phyloP scores from a whole-genome alignment of 2,329 filamentous ascomycete genomes.

The Fulvia fulva region DNA sequence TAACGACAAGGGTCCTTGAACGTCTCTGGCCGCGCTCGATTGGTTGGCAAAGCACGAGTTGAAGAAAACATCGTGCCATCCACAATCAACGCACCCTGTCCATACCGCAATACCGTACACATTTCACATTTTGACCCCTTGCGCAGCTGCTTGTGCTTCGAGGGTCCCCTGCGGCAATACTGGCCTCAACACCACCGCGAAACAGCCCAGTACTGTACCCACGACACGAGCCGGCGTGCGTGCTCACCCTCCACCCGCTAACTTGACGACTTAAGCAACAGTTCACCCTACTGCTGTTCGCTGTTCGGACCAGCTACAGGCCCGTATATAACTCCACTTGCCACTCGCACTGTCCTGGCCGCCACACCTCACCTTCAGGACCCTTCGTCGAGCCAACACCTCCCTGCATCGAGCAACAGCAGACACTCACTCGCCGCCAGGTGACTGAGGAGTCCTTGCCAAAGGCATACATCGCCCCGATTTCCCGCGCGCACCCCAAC shows the following conservation, averaged over 20 bases:
- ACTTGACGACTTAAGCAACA: not conserved
- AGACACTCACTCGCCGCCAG: not conserved
- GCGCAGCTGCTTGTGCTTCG: conserved; percentile 2
- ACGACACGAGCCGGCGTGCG: not conserved
- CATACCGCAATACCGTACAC: conserved; percentile 5
- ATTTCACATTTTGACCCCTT: not conserved
- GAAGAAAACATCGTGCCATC: not conserved
- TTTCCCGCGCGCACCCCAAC: not conserved
- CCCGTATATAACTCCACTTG: not conserved
- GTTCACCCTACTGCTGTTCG: not conserved
- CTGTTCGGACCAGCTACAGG: not conserved
- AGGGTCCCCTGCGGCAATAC: not conserved
- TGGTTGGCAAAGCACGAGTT: conserved; percentile 1
- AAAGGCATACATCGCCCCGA: not conserved
- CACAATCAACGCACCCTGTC: not conserved
- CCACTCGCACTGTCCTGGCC: not conserved
- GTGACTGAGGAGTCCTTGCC: not conserved
- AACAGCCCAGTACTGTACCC: not conserved
- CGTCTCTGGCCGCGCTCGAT: not conserved
- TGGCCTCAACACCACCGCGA: not conserved
- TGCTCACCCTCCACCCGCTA: not conserved
- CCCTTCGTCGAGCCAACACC: not conserved
- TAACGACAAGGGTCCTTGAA: not conserved
- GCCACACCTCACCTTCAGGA: not conserved
- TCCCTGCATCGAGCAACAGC: not conserved